These are phyloP conservation scores for Extremus antarcticus DNA, from an alignment of 495 filamentous ascomycete genomes.

Conservation along the genomic window DNA sequence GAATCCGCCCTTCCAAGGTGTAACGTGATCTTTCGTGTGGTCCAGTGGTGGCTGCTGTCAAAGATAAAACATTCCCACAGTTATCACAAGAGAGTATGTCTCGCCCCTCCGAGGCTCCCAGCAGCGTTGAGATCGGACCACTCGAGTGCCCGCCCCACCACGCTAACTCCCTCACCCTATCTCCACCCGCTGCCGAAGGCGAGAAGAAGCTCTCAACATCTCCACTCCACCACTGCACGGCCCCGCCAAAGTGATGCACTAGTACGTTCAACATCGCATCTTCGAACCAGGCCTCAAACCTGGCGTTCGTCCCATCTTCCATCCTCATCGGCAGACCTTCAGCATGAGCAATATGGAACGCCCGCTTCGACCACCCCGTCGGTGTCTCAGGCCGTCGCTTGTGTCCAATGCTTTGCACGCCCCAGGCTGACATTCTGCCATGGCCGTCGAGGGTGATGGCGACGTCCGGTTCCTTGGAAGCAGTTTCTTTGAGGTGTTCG, in stretches of 20 bases:
- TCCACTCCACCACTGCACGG: conserved; percentile 68
- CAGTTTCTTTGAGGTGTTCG: conserved; percentile 77
- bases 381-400: conserved; percentile 51
- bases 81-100: not conserved
- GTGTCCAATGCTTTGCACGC: conserved; percentile 76
- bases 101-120: not conserved
- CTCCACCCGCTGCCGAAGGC: conserved; percentile 5
- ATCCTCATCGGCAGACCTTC: conserved; percentile 60
- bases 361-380: conserved; percentile 32
- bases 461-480: conserved; percentile 75
- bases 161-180: not conserved
- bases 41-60: too few species aligned
- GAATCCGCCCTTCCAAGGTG: not conserved
- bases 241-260: conserved; percentile 77
- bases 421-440: conserved; percentile 91
- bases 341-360: conserved; percentile 83
- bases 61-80: not conserved
- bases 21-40: not conserved
- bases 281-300: conserved; percentile 13
- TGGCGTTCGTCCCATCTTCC: conserved; percentile 21
- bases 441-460: conserved; percentile 73
- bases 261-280: conserved; percentile 40
- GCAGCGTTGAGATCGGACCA: not conserved
- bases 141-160: conserved; percentile 10
- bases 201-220: conserved; percentile 69